phyloP scores from a whole-genome alignment of 768 basidiomycete species.

The Pholiota microspora region DNA sequence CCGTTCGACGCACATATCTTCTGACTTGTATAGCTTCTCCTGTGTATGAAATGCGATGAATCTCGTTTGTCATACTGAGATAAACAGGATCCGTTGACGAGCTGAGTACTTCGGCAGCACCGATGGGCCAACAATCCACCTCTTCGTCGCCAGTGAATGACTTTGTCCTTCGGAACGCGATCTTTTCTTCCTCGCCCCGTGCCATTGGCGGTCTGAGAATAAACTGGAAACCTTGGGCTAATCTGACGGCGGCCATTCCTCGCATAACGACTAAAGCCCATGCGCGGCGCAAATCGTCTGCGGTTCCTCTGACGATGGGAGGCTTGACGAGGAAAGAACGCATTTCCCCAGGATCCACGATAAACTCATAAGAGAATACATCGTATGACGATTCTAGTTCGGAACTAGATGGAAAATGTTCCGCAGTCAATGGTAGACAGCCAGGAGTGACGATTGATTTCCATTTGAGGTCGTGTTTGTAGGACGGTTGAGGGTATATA shows the following conservation, averaged over 20 bases:
- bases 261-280: slow-evolving; percentile 86
- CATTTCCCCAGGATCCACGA: slow-evolving; percentile 82
- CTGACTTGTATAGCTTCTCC: slow-evolving; percentile 89
- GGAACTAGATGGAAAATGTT: slow-evolving; percentile 75
- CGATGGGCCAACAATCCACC: slow-evolving; percentile 49
- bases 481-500: slow-evolving; percentile 67
- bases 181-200: slow-evolving; percentile 28
- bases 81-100: slow-evolving; percentile 74
- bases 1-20: slow-evolving; percentile 77
- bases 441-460: slow-evolving; percentile 79
- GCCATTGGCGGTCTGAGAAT: slow-evolving; percentile 51
- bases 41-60: slow-evolving; percentile 89
- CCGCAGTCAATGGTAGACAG: slow-evolving; percentile 88
- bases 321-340: slow-evolving; percentile 82
- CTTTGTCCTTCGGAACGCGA: slow-evolving; percentile 45
- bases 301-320: slow-evolving; percentile 42
- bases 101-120: slow-evolving; percentile 64
- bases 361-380: slow-evolving; percentile 85
- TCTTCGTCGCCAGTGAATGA: slow-evolving; percentile 59
- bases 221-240: slow-evolving; percentile 95
- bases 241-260: slow-evolving; percentile 89
- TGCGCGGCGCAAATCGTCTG: slow-evolving; percentile 59
- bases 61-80: slow-evolving; percentile 93
- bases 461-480: slow-evolving; percentile 92
- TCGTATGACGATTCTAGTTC: slow-evolving; percentile 79